Conservation (phyloP, 2,329 filamentous ascomycete species). For the Colletotrichum tanaceti region DNA sequence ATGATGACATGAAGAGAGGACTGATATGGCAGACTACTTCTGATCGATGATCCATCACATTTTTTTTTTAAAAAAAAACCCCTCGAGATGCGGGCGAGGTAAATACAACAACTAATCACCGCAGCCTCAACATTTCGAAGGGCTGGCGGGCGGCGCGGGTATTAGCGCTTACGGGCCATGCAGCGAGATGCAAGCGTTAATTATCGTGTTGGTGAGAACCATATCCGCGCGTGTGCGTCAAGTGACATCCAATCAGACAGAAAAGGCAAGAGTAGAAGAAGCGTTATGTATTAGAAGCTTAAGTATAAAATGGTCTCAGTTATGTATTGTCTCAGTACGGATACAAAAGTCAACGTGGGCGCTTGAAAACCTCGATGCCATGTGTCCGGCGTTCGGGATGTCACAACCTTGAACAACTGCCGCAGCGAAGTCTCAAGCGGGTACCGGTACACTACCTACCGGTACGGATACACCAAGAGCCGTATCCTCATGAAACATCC, state of each 20-base stretch:
- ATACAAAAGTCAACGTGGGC: accelerated
- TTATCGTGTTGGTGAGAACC: background rate
- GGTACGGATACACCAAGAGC: background rate
- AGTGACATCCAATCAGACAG: background rate
- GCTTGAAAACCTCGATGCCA: background rate
- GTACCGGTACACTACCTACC: too few relatives aligned
- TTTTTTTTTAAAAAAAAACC: too few relatives aligned
- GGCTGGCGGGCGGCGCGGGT: too few relatives aligned
- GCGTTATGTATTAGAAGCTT: background rate
- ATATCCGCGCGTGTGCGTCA: background rate
- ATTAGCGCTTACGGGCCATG: background rate
- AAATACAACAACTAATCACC: too few relatives aligned
- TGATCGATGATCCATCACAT: background rate
- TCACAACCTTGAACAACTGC: background rate
- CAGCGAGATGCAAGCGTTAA: background rate
- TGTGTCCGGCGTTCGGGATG: background rate
- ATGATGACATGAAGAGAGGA: too few relatives aligned
- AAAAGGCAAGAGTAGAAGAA: background rate
- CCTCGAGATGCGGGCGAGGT: too few relatives aligned
- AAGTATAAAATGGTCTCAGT: too few relatives aligned
- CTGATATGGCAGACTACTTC: background rate
- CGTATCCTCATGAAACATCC: background rate
- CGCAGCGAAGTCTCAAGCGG: too few relatives aligned
- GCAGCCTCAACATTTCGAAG: background rate
- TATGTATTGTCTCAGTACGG: background rate